Evolutionary conservation across 31 red algal genomes (phyloP).

Genomic region (Porphyra umbilicalis): DNA sequence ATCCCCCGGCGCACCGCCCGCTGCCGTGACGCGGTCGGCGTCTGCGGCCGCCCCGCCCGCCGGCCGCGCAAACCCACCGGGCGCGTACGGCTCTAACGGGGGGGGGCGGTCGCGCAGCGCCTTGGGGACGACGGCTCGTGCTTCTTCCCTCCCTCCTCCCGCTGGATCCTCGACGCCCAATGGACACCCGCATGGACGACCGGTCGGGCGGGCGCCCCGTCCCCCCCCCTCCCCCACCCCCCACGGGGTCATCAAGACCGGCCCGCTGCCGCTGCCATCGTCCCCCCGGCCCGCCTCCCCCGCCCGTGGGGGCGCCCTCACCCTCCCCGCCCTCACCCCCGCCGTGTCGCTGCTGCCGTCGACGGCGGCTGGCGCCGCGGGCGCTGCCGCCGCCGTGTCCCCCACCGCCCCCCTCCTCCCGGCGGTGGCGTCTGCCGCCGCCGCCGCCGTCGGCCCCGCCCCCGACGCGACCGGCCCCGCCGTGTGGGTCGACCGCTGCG

Average conservation of each 20-base stretch:
- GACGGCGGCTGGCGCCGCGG: too few relatives aligned
- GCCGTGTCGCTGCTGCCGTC: neutral
- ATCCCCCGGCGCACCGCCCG: too few relatives aligned
- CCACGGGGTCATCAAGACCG: neutral
- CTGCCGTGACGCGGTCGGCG: too few relatives aligned
- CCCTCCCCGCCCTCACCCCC: neutral
- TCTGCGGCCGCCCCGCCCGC: too few relatives aligned
- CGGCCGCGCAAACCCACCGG: too few relatives aligned
- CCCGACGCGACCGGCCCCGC: neutral
- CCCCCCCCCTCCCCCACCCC: neutral
- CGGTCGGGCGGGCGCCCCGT: neutral
- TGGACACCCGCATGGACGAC: neutral
- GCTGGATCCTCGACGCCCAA: too few relatives aligned
- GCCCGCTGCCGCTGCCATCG: neutral
- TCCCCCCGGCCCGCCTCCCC: neutral
- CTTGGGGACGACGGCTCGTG: too few relatives aligned
- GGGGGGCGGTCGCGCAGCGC: too few relatives aligned
- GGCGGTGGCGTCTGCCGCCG: neutral
- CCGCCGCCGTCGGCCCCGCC: neutral
- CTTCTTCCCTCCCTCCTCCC: too few relatives aligned
- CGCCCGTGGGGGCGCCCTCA: neutral
- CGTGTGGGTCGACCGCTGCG: neutral
- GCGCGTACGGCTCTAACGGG: too few relatives aligned
- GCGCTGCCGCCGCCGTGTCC: neutral
- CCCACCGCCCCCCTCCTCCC: neutral